phyloP scores from a whole-genome alignment of 2,329 filamentous ascomycete genomes.

The Pyrenochaeta sp. region DNA sequence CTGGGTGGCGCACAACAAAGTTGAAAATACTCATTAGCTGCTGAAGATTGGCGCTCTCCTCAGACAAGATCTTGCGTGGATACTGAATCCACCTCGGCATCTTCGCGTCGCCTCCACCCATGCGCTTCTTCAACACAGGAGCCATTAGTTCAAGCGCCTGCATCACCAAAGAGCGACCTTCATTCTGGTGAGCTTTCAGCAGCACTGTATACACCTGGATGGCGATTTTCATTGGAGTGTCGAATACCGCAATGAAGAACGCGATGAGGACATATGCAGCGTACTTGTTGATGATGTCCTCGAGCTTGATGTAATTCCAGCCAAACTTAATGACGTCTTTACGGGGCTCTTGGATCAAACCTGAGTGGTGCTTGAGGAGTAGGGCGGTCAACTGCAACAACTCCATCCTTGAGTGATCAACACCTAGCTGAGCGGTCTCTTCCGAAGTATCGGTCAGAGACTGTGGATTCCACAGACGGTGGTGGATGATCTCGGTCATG shows the following conservation, averaged over 20 bases:
- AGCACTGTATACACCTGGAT: constrained; percentile 93
- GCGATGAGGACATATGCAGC: constrained; percentile 96
- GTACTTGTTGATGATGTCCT: constrained; percentile 99
- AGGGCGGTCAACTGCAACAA: constrained; percentile 93
- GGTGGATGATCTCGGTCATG: constrained; percentile 89
- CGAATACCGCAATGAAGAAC: constrained; percentile 97
- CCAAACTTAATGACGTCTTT: constrained; percentile 99
- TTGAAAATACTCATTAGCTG: constrained; percentile 98
- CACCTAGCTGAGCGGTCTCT: constrained; percentile 81
- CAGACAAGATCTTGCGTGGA: constrained; percentile 86
- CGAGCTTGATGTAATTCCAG: constrained; percentile 95
- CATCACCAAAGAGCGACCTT: constrained; percentile 88
- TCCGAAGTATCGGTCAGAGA: constrained; percentile 78
- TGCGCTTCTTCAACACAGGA: constrained; percentile 88
- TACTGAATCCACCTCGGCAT: constrained; percentile 87
- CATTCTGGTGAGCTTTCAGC: constrained; percentile 91
- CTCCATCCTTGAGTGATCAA: constrained; percentile 96
- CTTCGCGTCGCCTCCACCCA: constrained; percentile 74
- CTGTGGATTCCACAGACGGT: constrained; percentile 92
- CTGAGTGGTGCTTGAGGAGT: constrained; percentile 92
- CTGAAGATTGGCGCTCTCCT: constrained; percentile 93
- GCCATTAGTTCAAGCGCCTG: constrained; percentile 94
- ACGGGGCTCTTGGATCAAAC: constrained; percentile 84
- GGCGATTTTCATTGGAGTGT: constrained; percentile 94
- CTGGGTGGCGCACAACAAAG: constrained; percentile 90